Evolutionary conservation across 169 alveolate species (phyloP).

Genomic region (Cryptosporidium tyzzeri): DNA sequence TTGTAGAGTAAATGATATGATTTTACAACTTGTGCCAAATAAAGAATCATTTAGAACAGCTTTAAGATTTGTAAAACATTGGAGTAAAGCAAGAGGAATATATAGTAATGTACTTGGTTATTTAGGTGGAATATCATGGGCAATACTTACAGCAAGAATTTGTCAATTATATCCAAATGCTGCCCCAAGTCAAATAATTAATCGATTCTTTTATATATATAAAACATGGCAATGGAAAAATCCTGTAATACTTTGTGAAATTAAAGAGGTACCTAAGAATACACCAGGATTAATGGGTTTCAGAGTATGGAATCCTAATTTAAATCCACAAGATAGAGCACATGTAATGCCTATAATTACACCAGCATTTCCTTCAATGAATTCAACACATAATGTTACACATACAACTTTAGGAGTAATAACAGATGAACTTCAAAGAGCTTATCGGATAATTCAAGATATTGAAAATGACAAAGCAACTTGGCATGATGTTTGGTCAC

Average conservation of each 20-base stretch:
- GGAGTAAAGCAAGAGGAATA: constrained; percentile 99
- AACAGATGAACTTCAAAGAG: constrained; percentile 92
- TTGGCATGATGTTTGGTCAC: constrained; percentile 84
- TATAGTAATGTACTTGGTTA: constrained; percentile 93
- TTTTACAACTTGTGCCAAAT: constrained; percentile 93
- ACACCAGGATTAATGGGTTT: constrained; percentile 90
- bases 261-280: constrained; percentile 84
- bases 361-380: constrained; percentile 98
- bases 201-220: constrained; percentile 94
- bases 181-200: constrained; percentile 90
- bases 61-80: constrained; percentile 94
- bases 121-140: constrained; percentile 99
- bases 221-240: constrained; percentile 90
- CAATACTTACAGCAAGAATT: constrained; percentile 96
- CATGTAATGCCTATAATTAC: constrained; percentile 96
- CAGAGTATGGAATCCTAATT: constrained; percentile 93
- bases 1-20: constrained; percentile 94
- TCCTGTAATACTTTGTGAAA: constrained; percentile 90
- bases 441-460: constrained; percentile 76
- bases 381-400: constrained; percentile 95
- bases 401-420: constrained; percentile 92
- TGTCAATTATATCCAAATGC: constrained; percentile 96
- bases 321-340: constrained; percentile 88
- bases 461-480: constrained; percentile 78
- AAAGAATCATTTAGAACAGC: constrained; percentile 92